These are phyloP conservation scores for Chrysosporium queenslandicum DNA, from an alignment of 2,329 filamentous ascomycete genomes.

Conservation along the genomic window DNA sequence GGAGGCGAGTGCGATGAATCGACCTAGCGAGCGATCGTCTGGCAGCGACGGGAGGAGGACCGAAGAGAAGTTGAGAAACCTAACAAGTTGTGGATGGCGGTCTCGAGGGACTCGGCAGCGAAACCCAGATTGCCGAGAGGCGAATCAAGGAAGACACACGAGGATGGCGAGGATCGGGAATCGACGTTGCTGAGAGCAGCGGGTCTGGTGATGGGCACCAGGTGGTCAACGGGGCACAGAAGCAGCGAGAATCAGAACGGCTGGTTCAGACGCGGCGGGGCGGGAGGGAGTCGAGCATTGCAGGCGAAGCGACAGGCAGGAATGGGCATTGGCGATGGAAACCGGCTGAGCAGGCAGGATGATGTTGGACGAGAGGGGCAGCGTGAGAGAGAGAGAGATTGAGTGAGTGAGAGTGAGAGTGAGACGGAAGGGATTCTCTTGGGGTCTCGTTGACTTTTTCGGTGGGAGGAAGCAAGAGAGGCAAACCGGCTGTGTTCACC, in stretches of 20 bases:
- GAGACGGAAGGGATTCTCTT: not conserved
- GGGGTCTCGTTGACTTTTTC: not conserved
- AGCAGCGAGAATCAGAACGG: not conserved
- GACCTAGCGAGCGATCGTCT: too few relatives aligned
- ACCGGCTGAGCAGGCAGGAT: not conserved
- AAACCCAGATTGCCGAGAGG: too few relatives aligned
- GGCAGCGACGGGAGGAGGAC: too few relatives aligned
- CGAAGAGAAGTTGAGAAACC: too few relatives aligned
- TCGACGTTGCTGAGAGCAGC: too few relatives aligned
- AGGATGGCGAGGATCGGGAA: not conserved
- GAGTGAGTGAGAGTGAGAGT: not conserved
- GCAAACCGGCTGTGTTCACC: too few relatives aligned
- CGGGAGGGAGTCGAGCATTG: conserved; percentile 4
- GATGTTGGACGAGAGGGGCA: not conserved
- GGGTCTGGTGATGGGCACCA: not conserved
- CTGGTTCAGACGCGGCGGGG: not conserved
- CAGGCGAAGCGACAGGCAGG: not conserved
- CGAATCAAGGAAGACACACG: too few relatives aligned
- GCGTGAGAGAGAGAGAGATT: not conserved
- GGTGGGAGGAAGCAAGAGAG: too few relatives aligned
- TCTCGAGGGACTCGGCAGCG: not conserved
- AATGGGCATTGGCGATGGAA: not conserved
- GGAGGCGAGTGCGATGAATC: not conserved
- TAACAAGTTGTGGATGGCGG: too few relatives aligned
- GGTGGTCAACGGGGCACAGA: not conserved